Evolutionary conservation across 352 stramenopile genomes (phyloP), one percentile per base, ranked within the genome.

Genomic region (Phytopythium boreale): DNA sequence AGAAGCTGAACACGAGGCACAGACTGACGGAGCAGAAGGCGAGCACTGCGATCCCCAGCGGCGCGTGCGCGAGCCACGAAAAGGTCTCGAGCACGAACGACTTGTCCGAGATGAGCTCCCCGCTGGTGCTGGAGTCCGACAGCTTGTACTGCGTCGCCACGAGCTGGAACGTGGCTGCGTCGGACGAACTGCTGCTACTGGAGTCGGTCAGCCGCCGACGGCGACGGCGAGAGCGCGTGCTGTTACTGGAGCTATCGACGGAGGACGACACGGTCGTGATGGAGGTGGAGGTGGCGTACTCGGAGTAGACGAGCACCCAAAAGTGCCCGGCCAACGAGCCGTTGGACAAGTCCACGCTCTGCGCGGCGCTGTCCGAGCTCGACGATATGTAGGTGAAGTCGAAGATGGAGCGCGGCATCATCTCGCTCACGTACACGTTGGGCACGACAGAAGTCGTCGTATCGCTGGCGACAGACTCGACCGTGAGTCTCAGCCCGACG

Each of bases 231-330:
- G 34, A 49, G 20, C n/a, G 53, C 41, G 27, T 52, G 19, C n/a
- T n/a, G 63, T 59, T 61, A 9, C 51, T 51, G 22, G 41, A 64
- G 15, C 14, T 7, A 12, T 20, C 17, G 26, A 12, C 27, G 17
- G 37, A 27, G 26, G 71, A 66, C 14, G 68, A 59, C 2, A 57
- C 69, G 8, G 65, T 64, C 9, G 66, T 41, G 37, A 67, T 36
- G 20, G 11, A 59, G 26, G 49, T 64, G 7, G 61, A 72, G 3
- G 71, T 64, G 31, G 75, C 75, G 46, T 87, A 84, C 15, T 89
- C 71, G 9, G 83, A 77, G 70, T 90, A 87, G 41, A 94, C 76
- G 62, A 89, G 77, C 26, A 92, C 80, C 80, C 80, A 92, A 64
- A 88, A 92, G 29, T 82, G 71, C 0, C 82, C 86, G 4, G 84